Evolutionary conservation across 2,329 filamentous ascomycete genomes (phyloP).

Genomic region (Epichloe aotearoae): DNA sequence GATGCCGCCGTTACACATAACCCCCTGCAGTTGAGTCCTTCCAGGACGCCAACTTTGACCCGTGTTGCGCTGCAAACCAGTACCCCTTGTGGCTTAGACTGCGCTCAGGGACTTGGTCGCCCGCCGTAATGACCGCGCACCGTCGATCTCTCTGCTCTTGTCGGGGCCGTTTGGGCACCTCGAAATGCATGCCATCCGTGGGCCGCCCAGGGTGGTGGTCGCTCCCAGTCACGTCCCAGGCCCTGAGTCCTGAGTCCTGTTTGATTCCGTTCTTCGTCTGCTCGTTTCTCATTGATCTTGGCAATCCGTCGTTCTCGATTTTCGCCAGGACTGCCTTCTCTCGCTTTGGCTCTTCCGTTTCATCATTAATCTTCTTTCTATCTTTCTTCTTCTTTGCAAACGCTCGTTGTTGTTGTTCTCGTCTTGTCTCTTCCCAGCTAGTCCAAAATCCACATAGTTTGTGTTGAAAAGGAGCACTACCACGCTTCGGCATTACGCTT

Average conservation of each 20-base stretch:
- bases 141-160: conserved; percentile 1
- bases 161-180: not conserved
- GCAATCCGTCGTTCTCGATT: conserved; percentile 6
- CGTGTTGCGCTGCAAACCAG: not conserved
- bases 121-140: not conserved
- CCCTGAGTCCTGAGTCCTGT: not conserved
- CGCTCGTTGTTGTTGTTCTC: not conserved
- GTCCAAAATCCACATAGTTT: not conserved
- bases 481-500: not conserved
- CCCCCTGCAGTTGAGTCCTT: not conserved
- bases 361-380: conserved; percentile 21
- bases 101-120: conserved; percentile 3
- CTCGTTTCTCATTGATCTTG: conserved; percentile 8
- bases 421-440: not conserved
- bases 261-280: not conserved
- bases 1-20: too few relatives aligned
- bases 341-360: conserved; percentile 41
- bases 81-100: not conserved
- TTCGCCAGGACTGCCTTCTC: conserved; percentile 34
- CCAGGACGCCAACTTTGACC: not conserved
- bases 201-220: not conserved
- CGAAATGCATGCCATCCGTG: not conserved
- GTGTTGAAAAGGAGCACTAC: not conserved
- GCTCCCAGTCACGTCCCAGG: not conserved
- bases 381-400: not conserved